Base-by-base conservation (phyloP, 768 basidiomycete genomes). In the Pluteus cervinus region DNA sequence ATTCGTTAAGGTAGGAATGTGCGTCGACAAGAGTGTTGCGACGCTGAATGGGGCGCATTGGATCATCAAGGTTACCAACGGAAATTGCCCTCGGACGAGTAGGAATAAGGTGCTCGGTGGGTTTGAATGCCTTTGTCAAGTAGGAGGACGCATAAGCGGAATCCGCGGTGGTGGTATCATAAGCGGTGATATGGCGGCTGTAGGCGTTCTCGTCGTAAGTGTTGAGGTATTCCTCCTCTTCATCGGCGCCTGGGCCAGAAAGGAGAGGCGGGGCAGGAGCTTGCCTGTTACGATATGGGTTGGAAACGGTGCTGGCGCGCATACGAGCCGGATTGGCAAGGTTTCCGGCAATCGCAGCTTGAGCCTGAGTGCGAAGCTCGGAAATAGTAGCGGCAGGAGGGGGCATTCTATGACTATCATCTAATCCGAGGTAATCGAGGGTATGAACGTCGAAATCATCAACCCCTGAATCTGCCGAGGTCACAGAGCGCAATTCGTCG, bases 371-470 rank as follows among this genome's bases (percentile, higher is more conserved):
- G 49, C 89, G 82, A 43, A 93, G 66, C 61, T 93, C 92, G 14
- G 86, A 78, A 43, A 93, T 80, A 25, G 89, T 91, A 8, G 89
- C 90, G 4, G 89, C 86, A 2, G 81, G 81, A n/a, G 85, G 78
- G 35, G 76, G 78, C 36, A 75, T 68, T 39, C 69, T 63, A 45
- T 90, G 56, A 24, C 46, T 45, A 43, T 70, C 93, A 50, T 92
- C 94, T 50, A 98, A 71, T 29, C 94, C 94, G 34, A 98, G 85
- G 60, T 97, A 97, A 60, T 96, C 93, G 43, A 98, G 75, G 18
- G 94, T 97, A 54, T 91, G 89, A 30, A 92, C 86, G 50, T 91
- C 86, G 57, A 89, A 87, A 34, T 90, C 85, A 37, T 96, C 93
- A 16, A 75, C 69, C n/a, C 69, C 75, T 14, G 83, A 83, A 55